Evolutionary conservation across 257 asterid genomes (phyloP).

Genomic region (Misopates orontium): DNA sequence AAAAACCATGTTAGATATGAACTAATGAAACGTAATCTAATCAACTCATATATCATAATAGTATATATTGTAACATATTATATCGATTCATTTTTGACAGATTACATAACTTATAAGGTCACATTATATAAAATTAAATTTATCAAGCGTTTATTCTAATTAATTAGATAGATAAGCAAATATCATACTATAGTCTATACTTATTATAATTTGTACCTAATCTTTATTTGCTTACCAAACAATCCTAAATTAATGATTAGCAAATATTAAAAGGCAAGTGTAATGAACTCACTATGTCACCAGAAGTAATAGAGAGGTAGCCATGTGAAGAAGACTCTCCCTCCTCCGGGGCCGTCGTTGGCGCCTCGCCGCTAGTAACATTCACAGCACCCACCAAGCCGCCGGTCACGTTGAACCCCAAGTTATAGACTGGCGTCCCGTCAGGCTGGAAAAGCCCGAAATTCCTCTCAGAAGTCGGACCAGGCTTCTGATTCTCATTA

Average conservation of each 20-base stretch:
- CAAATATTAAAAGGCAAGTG: neutral
- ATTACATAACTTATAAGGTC: too few species aligned
- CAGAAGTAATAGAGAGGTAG: constrained; percentile 55
- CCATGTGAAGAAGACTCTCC: constrained; percentile 37
- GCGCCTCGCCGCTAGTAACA: constrained; percentile 12
- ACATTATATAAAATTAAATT: too few species aligned
- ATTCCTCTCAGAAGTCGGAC: constrained; percentile 85
- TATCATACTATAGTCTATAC: too few species aligned
- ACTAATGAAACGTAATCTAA: too few species aligned
- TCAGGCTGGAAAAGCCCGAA: constrained; percentile 87
- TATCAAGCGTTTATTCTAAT: too few species aligned
- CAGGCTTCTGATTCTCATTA: constrained; percentile 88
- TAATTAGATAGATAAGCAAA: too few species aligned
- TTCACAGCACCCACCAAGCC: constrained; percentile 28
- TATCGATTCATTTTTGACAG: too few species aligned
- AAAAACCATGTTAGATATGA: too few species aligned
- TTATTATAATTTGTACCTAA: too few species aligned
- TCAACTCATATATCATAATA: too few species aligned
- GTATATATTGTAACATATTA: too few species aligned
- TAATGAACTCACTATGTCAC: constrained; percentile 44
- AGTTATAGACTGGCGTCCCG: constrained; percentile 61
- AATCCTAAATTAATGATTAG: neutral
- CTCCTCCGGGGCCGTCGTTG: constrained; percentile 17
- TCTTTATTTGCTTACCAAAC: too few species aligned
- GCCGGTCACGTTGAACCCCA: constrained; percentile 54